These are phyloP conservation scores for Fraxinus angustifolia DNA, from an alignment of 305 asterid genomes.

Conservation along the genomic window DNA sequence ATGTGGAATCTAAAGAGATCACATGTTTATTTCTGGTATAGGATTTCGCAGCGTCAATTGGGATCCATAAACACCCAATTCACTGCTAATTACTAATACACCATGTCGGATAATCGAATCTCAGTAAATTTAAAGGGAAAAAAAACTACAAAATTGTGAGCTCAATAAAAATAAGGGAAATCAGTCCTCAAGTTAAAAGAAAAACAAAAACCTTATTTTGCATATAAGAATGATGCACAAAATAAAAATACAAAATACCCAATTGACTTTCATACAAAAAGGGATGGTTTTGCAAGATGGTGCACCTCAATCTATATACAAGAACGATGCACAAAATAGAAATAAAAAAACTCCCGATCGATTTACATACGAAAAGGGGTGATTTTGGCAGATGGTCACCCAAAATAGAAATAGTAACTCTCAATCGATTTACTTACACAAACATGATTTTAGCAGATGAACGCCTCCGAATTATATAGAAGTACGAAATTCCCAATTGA, in stretches of 20 bases:
- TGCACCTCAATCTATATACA: not conserved
- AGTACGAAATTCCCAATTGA: not conserved
- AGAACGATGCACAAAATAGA: not conserved
- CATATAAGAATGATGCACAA: not conserved
- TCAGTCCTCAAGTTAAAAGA: not conserved
- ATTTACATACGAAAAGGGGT: not conserved
- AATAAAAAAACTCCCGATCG: not conserved
- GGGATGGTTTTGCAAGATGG: not conserved
- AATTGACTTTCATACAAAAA: not conserved
- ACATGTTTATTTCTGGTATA: not conserved
- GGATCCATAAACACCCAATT: not conserved
- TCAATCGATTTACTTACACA: not conserved
- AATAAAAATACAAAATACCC: not conserved
- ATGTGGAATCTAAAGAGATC: not conserved
- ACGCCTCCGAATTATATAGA: not conserved
- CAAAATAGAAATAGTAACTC: not conserved
- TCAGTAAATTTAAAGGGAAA: not conserved
- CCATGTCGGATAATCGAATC: not conserved
- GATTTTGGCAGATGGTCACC: not conserved
- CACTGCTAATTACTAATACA: not conserved
- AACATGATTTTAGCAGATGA: not conserved
- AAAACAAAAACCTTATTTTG: not conserved
- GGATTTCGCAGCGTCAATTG: not conserved
- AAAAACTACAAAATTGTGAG: not conserved
- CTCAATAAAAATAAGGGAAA: not conserved